Base-by-base conservation (phyloP, 306 rosid genomes). In the Cicer cuneatum region DNA sequence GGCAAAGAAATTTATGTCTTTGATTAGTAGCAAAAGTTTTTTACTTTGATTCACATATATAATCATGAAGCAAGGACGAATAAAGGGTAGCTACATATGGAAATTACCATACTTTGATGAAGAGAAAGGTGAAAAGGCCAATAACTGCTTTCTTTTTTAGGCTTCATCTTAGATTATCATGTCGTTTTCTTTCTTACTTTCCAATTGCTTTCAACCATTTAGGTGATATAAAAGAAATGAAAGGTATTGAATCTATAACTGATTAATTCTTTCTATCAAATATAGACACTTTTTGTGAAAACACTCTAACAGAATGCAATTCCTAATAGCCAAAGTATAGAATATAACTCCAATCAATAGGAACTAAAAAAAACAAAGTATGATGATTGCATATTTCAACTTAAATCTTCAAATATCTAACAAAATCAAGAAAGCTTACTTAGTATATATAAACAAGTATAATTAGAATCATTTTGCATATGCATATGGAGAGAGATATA, bases 101-200 rank as follows among this genome's bases (percentile, higher is more conserved):
- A 10, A 57, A 82, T 33, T n/a, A 48, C 53, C 64, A 8, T 16
- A 39, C 62, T 49, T 49, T 59, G 76, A 57, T 57, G 75, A 51
- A 47, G 52, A 66, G 61, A 66, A 68, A 53, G 57, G 66, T 39
- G 8, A 56, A 68, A 81, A 77, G 80, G 24, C 69, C 10, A 47
- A 3, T 19, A 81, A 73, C 58, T 77, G 68, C 63, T 80, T 81
- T 81, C 81, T 81, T 49, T 63, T 77, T 81, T 49, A 74, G 58
- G 72, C 18, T 29, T 73, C 37, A 37, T 40, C 68, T 62, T 62
- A 54, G 73, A 53, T 67, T 73, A 7, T 66, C 5, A 41, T 54
- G 65, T 80, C 68, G 1, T 67, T 53, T 76, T 67, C 74, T 53
- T 80, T 66, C 80, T 53, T 80, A 59, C 80, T 61, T 53, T 21